These are phyloP conservation scores for Porcisia deanei DNA, from an alignment of 208 protist species.

Conservation along the genomic window DNA sequence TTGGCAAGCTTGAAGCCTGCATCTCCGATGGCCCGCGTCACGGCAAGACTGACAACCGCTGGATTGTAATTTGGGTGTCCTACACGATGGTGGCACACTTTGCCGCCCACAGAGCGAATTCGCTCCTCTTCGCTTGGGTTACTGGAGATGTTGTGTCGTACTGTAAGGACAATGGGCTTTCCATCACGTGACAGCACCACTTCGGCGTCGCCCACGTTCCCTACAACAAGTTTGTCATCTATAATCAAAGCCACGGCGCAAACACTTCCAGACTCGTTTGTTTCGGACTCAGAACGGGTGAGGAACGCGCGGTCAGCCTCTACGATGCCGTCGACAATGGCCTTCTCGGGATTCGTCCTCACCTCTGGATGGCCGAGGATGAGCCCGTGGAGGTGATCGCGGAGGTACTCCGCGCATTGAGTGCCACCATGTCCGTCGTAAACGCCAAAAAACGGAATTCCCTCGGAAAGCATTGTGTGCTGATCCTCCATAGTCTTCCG, in stretches of 20 bases:
- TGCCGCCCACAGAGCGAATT: constrained; percentile 84
- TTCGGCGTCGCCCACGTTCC: constrained; percentile 91
- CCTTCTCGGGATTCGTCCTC: constrained; percentile 65
- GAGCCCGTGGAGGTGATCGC: constrained; percentile 73
- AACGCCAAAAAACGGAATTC: constrained; percentile 86
- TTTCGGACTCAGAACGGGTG: constrained; percentile 62
- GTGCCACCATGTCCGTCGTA: constrained; percentile 91
- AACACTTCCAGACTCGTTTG: constrained; percentile 85
- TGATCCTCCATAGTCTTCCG: constrained; percentile 91
- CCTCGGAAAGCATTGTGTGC: constrained; percentile 80
- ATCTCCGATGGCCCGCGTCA: constrained; percentile 96
- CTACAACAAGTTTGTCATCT: constrained; percentile 82
- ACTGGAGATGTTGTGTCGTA: constrained; percentile 78
- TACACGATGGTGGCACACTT: constrained; percentile 92
- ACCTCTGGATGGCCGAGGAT: constrained; percentile 71
- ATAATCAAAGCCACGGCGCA: constrained; percentile 84
- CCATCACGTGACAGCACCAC: constrained; percentile 78
- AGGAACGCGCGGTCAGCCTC: constrained; percentile 81
- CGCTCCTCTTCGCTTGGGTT: constrained; percentile 83
- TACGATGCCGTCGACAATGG: constrained; percentile 79
- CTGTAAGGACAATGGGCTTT: constrained; percentile 74
- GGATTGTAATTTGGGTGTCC: constrained; percentile 93
- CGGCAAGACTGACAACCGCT: constrained; percentile 85
- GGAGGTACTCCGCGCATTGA: constrained; percentile 84
- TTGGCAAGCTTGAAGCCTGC: constrained; percentile 90